Evolutionary conservation across 2,329 filamentous ascomycete species (phyloP).

Genomic region (Exophiala lecanii-corni): DNA sequence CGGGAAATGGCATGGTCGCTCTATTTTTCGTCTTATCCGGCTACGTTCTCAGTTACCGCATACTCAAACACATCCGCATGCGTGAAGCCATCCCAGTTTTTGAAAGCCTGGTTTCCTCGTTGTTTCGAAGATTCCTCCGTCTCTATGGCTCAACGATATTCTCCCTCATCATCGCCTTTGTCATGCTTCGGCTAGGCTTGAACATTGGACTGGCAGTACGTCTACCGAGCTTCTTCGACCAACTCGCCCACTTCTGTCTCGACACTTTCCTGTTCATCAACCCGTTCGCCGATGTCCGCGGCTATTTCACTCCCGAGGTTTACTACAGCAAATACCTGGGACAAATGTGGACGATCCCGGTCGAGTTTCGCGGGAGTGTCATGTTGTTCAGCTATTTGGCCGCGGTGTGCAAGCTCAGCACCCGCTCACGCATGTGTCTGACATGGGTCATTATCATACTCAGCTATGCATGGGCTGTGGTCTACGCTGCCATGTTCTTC

Average conservation of each 20-base stretch:
- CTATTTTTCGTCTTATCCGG: constrained; percentile 57
- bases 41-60: constrained; percentile 52
- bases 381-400: constrained; percentile 19
- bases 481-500: constrained; percentile 8
- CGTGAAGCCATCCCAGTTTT: neutral
- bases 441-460: constrained; percentile 5
- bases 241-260: constrained; percentile 2
- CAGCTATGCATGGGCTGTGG: constrained; percentile 5
- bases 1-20: constrained; percentile 42
- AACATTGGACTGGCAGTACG: neutral
- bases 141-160: constrained; percentile 31
- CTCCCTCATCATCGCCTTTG: constrained; percentile 24
- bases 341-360: constrained; percentile 28
- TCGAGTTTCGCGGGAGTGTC: constrained; percentile 27
- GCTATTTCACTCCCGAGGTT: neutral
- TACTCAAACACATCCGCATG: constrained; percentile 36
- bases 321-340: constrained; percentile 19
- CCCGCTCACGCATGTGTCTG: constrained; percentile 3
- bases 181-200: constrained; percentile 5
- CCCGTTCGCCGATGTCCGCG: constrained; percentile 7
- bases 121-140: constrained; percentile 31
- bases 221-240: constrained; percentile 1
- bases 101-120: constrained; percentile 7
- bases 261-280: constrained; percentile 5
- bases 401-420: constrained; percentile 7